Percentiles rank a stretch among this genome's conserved stretches.
Conservation (phyloP, 2,329 filamentous ascomycete species). For the Fusarium bactridioides region DNA sequence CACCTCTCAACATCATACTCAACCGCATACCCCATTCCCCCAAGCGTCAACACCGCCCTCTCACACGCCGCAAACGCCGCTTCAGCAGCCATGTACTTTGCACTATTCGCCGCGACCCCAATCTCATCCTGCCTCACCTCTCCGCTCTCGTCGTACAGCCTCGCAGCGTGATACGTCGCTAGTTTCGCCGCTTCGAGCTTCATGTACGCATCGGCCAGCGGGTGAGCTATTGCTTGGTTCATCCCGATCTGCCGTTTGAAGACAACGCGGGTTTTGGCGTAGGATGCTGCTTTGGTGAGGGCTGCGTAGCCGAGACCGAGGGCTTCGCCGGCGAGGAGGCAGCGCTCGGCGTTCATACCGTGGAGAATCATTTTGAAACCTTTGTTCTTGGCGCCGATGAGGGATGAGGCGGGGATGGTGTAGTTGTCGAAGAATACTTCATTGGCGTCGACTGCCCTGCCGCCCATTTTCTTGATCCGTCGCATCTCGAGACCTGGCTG, state of each 20-base stretch:
- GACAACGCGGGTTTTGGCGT: conserved; percentile 71
- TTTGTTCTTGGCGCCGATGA: conserved; percentile 76
- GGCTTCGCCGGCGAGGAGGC: conserved; percentile 79
- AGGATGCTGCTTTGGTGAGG: conserved; percentile 66
- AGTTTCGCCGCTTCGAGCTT: conserved; percentile 70
- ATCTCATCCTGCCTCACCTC: conserved; percentile 63
- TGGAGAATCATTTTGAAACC: conserved; percentile 83
- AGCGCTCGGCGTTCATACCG: conserved; percentile 82
- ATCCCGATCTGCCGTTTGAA: conserved; percentile 71
- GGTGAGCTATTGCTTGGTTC: conserved; percentile 73
- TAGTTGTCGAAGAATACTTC: conserved; percentile 90
- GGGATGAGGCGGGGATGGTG: conserved; percentile 65
- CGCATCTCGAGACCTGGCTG: conserved; percentile 70
- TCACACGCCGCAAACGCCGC: conserved; percentile 70
- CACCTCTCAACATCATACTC: conserved; percentile 73
- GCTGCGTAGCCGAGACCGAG: conserved; percentile 81
- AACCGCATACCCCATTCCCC: conserved; percentile 71
- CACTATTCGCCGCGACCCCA: conserved; percentile 72
- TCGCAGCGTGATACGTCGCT: conserved; percentile 70
- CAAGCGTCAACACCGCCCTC: conserved; percentile 65
- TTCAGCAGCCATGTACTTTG: conserved; percentile 75
- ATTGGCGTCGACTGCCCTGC: conserved; percentile 82
- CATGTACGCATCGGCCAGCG: conserved; percentile 72
- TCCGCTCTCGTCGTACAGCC: conserved; percentile 64
- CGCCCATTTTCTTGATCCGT: conserved; percentile 86